Evolutionary conservation across 768 basidiomycete genomes (phyloP), one percentile per base, ranked within the genome.

Genomic region (Phylloporus sp.): DNA sequence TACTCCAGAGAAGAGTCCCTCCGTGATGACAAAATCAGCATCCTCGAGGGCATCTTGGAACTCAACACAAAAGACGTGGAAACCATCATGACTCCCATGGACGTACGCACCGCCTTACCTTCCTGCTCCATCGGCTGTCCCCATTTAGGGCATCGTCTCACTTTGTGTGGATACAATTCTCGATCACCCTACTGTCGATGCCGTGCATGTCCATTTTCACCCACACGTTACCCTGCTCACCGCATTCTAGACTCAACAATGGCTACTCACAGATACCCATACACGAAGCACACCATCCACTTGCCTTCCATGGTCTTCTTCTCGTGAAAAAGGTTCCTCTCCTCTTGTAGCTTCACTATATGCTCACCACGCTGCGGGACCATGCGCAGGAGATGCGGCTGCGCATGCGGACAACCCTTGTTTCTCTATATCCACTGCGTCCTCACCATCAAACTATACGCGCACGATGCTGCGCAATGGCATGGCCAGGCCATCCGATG

Each of bases 201-300:
- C 74, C 41, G 80, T 91, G 88, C 88, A 59, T 12, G 77, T 68
- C 67, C 46, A 6, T 53, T 39, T 12, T 6, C 6, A 3, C n/a
- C 13, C 32, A 50, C 12, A 36, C 13, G 44, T 24, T 34, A 27
- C 28, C 53, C 13, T 24, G 18, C 55, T 57, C 43, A 59, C 26
- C 31, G 18, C 49, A 5, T 9, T 49, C n/a, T 59, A 88, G 85
- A 40, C 68, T 88, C 20, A 63, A 76, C n/a, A 88, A 84, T 56
- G 95, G 95, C 0, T 97, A 95, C 65, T 95, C 93, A 2, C 84
- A 95, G n/a, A 90, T 98, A 62, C 95, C 95, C 0, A 80, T 98
- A 0, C 91, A 95, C 61, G 81, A 83, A 53, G 78, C 86, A 3
- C 80, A 79, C 5, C 78, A 87, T 36, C 79, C 82, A 9, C 63